These are phyloP conservation scores for Brassica balearica DNA, from an alignment of 441 rosid species.

Conservation along the genomic window DNA sequence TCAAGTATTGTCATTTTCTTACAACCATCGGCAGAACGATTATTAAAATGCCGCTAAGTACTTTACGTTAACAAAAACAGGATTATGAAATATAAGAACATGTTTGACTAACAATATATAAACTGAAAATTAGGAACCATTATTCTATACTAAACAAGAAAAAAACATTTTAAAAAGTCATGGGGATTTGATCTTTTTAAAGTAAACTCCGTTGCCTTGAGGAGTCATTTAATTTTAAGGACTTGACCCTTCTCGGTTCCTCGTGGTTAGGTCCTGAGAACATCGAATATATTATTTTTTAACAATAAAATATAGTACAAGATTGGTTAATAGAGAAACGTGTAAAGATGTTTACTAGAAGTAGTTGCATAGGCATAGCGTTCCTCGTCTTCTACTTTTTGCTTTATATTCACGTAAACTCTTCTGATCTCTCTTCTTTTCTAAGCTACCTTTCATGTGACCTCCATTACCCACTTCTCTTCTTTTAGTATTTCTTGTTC, in stretches of 20 bases:
- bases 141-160: background rate
- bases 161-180: background rate
- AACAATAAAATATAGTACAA: background rate
- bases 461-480: constrained; percentile 33
- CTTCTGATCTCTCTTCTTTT: constrained; percentile 32
- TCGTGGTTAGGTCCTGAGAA: background rate
- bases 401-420: constrained; percentile 36
- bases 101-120: background rate
- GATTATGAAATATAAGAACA: background rate
- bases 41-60: background rate
- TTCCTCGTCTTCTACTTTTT: constrained; percentile 37
- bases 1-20: constrained; percentile 3
- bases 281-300: background rate
- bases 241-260: background rate
- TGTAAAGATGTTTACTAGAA: background rate
- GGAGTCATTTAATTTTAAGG: background rate
- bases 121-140: background rate
- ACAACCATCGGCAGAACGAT: background rate
- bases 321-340: constrained; percentile 17
- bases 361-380: constrained; percentile 17
- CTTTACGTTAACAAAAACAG: background rate
- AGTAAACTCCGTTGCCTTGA: background rate
- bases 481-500: constrained; percentile 4
- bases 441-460: constrained; percentile 45
- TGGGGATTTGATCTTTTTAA: background rate